These are phyloP conservation scores for Amanita exitialis DNA, from an alignment of 768 basidiomycete genomes.

Conservation along the genomic window DNA sequence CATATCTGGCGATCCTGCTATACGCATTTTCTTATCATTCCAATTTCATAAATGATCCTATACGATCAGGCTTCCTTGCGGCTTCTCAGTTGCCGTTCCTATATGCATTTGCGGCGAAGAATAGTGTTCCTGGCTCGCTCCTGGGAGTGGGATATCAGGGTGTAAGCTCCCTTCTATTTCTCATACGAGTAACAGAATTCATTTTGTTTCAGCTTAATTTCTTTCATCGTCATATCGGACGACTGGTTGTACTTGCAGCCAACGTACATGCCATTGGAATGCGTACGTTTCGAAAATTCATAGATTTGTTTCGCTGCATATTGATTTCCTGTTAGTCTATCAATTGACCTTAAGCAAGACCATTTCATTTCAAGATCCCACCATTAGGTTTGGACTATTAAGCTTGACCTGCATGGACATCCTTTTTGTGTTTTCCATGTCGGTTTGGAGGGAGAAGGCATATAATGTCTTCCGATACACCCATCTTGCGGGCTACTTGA, in stretches of 20 bases:
- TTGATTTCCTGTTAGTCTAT: slow-evolving; percentile 35
- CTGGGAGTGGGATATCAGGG: slow-evolving; percentile 38
- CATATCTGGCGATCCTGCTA: background rate
- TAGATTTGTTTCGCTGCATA: background rate
- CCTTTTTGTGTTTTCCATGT: slow-evolving; percentile 53
- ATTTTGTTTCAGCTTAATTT: slow-evolving; percentile 51
- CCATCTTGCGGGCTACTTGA: slow-evolving; percentile 46
- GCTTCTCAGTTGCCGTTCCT: slow-evolving; percentile 35
- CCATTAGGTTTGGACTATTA: slow-evolving; percentile 39
- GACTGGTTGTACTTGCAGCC: slow-evolving; percentile 43
- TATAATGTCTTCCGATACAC: slow-evolving; percentile 62
- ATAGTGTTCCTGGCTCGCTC: slow-evolving; percentile 33
- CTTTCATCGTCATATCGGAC: slow-evolving; percentile 62
- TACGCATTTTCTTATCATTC: background rate
- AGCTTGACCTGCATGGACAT: slow-evolving; percentile 41
- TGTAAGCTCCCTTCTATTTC: slow-evolving; percentile 15
- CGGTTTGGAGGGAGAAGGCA: slow-evolving; percentile 40
- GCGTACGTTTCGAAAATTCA: slow-evolving; percentile 25
- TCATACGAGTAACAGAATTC: background rate
- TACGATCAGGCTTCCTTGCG: slow-evolving; percentile 25
- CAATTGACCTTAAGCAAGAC: slow-evolving; percentile 35
- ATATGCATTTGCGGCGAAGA: slow-evolving; percentile 37
- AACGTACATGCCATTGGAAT: slow-evolving; percentile 54
- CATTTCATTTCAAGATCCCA: slow-evolving; percentile 26
- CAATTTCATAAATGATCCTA: slow-evolving; percentile 20